Evolutionary conservation across 169 alveolate genomes (phyloP), one percentile per base, ranked within the genome.

Genomic region (Plasmodium knowlesi): DNA sequence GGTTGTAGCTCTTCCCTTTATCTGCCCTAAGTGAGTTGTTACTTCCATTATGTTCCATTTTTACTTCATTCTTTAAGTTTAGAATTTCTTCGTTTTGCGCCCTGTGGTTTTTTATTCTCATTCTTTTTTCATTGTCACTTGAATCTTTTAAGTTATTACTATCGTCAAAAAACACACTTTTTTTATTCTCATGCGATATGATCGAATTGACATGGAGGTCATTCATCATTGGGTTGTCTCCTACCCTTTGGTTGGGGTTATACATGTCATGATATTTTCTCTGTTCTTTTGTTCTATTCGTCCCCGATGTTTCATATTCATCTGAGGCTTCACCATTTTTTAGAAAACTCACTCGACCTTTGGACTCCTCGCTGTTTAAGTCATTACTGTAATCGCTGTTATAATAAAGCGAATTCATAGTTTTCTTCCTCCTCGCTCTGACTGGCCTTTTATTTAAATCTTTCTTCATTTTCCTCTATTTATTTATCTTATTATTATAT

Each of bases 361-460:
- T 88, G 6, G 83, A 25, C 1, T 88, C 94, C 61, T 88, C 94
- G 34, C 37, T 88, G 82, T 67, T 88, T 79, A 88, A 78, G 32
- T 88, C 94, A 46, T 88, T 88, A 78, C 94, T 88, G 50, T 88
- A 88, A 88, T 88, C 94, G 72, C 89, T 88, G 73, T 88, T 88
- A 34, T 88, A 88, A 79, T 88, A 88, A 22, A 79, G 67, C 4
- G 94, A 88, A 67, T 88, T 88, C 94, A 88, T 88, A 34, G 89
- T 88, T 88, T 88, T 88, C 57, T 88, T 88, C 50, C 94, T 78
- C 79, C 94, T 53, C 16, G 94, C 82, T 88, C 94, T 88, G 80
- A 88, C 12, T 67, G 86, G 41, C 79, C 94, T 88, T 61, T 88
- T 88, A 67, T 71, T 88, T 88, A 80, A 39, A 76, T 88, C 94